Evolutionary conservation across 257 asterid species (phyloP), one percentile per base, ranked within the genome.

Genomic region (Ilex aquifolium): DNA sequence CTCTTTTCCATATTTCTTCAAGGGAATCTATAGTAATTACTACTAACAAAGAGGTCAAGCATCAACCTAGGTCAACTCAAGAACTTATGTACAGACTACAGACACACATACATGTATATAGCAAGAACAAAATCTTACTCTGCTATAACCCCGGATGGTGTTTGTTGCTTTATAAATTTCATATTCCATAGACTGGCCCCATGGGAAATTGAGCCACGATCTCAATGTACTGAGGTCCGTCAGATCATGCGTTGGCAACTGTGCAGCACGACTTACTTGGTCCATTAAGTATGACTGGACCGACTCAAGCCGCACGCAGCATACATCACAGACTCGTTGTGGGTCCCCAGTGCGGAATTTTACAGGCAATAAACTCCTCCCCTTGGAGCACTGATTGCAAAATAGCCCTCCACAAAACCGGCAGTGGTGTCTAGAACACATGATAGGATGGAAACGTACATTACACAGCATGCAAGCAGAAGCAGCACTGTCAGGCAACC

Each of bases 381-480:
- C 99, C 72, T 80, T 83, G 29, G 84, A 70, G 68, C 99, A 93
- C 59, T 90, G 96, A 32, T 86, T 72, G 68, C 99, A 93, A 76
- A 89, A 93, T 67, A 93, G 70, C 54, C 99, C 99, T 57, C 99
- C 97, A 65, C 99, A 89, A 71, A 76, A 85, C 60, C 99, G 82
- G 69, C 99, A 93, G 69, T 93, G 99, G 69, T 93, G 99, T 83
- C 99, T 90, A 13, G 95, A 72, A 76, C 97, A 93, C 95, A 93
- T 72, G 76, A 93, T 87, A 36, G 99, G 99, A 69, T 89, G 97
- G 73, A 93, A 93, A 67, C 88, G 81, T 57, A 81, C 88, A 59
- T 80, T 76, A 73, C 99, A 93, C 63, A 93, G 83, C 97, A 93
- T 93, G 70, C 99, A 93, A 51, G 95, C 70, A 67, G 94, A 77